These are phyloP conservation scores for Erythrobasidium hasegawianum DNA, from an alignment of 1,284 basidiomycete genomes.

Conservation along the genomic window DNA sequence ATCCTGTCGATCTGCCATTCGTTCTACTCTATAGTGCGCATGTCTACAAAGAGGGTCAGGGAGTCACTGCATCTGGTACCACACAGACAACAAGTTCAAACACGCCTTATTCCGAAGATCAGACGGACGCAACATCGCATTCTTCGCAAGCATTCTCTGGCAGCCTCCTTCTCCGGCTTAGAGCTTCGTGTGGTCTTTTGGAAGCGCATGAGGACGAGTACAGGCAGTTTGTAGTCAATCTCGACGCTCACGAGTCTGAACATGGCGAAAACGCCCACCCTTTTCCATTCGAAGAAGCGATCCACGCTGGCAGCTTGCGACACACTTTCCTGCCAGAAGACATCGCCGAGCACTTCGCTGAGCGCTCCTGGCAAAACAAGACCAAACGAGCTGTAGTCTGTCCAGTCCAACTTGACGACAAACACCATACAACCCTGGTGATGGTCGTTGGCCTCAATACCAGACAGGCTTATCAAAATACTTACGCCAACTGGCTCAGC, in stretches of 20 bases:
- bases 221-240: conserved; percentile 36
- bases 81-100: background rate
- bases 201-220: background rate
- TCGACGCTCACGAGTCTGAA: no score
- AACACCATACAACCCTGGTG: conserved; percentile 47
- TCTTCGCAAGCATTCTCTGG: conserved; percentile 1
- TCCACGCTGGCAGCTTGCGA: conserved; percentile 13
- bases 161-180: conserved; percentile 3
- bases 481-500: conserved; percentile 46
- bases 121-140: conserved; percentile 9
- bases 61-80: background rate
- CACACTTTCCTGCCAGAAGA: conserved; percentile 37
- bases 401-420: conserved; percentile 48
- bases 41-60: background rate
- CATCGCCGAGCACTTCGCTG: conserved; percentile 22
- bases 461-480: conserved; percentile 48
- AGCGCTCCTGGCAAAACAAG: conserved; percentile 14
- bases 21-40: conserved; percentile 36
- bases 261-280: conserved; percentile 11
- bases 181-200: conserved; percentile 11
- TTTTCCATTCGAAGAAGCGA: conserved; percentile 15
- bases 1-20: conserved; percentile 42
- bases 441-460: conserved; percentile 51
- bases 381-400: conserved; percentile 49
- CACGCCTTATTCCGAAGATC: no score